Percentiles rank a stretch among this genome's conserved stretches.
These are phyloP conservation scores for Pythium rhizo-oryzae DNA, from an alignment of 352 stramenopile genomes.

Conservation along the genomic window DNA sequence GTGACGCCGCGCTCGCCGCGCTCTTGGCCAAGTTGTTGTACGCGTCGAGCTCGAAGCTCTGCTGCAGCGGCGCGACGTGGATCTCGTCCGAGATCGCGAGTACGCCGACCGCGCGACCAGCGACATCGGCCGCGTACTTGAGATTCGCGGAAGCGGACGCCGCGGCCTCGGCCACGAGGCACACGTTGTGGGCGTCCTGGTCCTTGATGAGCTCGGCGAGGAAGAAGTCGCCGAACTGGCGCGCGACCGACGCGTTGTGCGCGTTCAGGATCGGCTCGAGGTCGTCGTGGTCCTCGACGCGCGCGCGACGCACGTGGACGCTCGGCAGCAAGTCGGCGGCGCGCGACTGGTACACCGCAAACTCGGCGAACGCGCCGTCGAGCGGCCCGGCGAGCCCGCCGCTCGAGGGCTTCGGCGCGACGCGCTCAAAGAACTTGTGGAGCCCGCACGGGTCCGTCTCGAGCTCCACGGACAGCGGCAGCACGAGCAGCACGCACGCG, in stretches of 20 bases:
- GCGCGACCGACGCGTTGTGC: slow-evolving; percentile 65
- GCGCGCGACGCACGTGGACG: slow-evolving; percentile 60
- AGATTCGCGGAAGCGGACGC: slow-evolving; percentile 14
- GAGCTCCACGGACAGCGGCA: slow-evolving; percentile 51
- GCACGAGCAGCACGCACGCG: slow-evolving; percentile 48
- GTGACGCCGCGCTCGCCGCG: not conserved
- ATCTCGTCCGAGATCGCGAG: slow-evolving; percentile 85
- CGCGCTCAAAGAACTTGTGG: slow-evolving; percentile 58
- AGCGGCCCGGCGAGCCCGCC: not conserved
- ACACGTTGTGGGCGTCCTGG: slow-evolving; percentile 87
- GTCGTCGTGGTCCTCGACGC: slow-evolving; percentile 85
- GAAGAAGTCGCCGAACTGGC: slow-evolving; percentile 92
- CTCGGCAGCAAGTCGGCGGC: slow-evolving; percentile 41
- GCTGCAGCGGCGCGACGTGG: slow-evolving; percentile 75
- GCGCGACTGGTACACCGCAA: slow-evolving; percentile 50
- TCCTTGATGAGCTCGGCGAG: slow-evolving; percentile 91
- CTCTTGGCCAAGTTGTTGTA: slow-evolving; percentile 80
- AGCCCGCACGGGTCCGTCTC: slow-evolving; percentile 47
- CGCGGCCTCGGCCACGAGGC: slow-evolving; percentile 61
- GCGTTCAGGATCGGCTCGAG: slow-evolving; percentile 65
- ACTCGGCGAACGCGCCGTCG: slow-evolving; percentile 44
- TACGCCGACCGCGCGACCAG: slow-evolving; percentile 60
- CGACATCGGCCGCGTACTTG: slow-evolving; percentile 24
- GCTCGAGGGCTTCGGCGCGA: not conserved
- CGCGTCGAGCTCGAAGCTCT: slow-evolving; percentile 80